A percentile compares a stretch with the other conserved stretches of the same genome.
Conservation (phyloP, 2,329 filamentous ascomycete genomes). For the Sclerotinia sclerotiorum region DNA sequence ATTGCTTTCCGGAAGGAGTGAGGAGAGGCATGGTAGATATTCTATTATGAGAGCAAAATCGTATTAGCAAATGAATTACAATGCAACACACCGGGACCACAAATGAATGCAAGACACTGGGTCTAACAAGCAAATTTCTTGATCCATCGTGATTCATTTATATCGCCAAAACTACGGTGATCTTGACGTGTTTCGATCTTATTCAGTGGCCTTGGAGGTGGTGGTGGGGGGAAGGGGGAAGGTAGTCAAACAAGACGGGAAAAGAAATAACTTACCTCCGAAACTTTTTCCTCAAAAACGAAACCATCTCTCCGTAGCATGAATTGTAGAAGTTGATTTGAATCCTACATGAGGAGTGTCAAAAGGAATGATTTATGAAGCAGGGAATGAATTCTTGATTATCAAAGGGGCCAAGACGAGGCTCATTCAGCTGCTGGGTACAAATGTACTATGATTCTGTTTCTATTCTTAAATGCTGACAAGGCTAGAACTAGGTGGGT, state of each 20-base stretch:
- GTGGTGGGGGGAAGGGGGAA: not conserved
- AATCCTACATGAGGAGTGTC: constrained; percentile 1
- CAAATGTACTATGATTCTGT: not conserved
- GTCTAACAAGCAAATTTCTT: not conserved
- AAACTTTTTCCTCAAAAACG: constrained; percentile 17
- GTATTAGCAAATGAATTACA: constrained; percentile 17
- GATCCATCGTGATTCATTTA: not conserved
- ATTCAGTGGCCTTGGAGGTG: constrained; percentile 10
- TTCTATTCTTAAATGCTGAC: constrained; percentile 17
- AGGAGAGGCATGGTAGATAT: constrained; percentile 31
- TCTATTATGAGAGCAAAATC: constrained; percentile 1
- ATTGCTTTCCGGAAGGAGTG: constrained; percentile 37
- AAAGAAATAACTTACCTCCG: constrained; percentile 7
- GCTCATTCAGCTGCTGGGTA: constrained; percentile 8
- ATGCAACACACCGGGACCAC: constrained; percentile 5
- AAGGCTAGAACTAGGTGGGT: constrained; percentile 6
- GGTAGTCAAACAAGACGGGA: not conserved
- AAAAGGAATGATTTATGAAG: not conserved
- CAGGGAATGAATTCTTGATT: not conserved
- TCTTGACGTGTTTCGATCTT: constrained; percentile 7
- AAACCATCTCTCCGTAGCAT: constrained; percentile 12
- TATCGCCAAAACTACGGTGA: not conserved
- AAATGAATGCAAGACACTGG: constrained; percentile 22
- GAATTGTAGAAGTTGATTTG: not conserved
- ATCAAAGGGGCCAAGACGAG: constrained; percentile 15